These are phyloP conservation scores for Kluyveromyces wickerhamii DNA, from an alignment of 805 yeast genomes.

Conservation along the genomic window DNA sequence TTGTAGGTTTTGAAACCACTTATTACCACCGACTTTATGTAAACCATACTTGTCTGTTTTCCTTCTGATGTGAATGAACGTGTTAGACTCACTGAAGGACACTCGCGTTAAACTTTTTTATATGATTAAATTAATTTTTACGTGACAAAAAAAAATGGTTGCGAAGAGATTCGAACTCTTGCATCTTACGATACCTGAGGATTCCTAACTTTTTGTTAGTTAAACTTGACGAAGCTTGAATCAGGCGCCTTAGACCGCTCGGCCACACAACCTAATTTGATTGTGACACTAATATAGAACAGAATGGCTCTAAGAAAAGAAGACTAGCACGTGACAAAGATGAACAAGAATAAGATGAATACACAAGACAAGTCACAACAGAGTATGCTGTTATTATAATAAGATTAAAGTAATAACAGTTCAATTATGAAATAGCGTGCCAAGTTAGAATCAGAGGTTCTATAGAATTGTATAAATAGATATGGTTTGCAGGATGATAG, in stretches of 20 bases:
- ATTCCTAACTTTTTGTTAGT: slow-evolving; percentile 14
- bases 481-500: no score
- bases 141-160: slow-evolving; percentile 18
- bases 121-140: not conserved
- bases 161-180: slow-evolving; percentile 30
- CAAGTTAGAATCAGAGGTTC: no score
- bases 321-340: no score
- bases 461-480: no score
- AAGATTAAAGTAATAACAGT: no score
- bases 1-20: slow-evolving; percentile 94
- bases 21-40: slow-evolving; percentile 51
- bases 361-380: no score
- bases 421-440: no score
- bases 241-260: slow-evolving; percentile 32
- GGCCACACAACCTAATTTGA: slow-evolving; percentile 32
- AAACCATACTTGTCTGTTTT: slow-evolving; percentile 19
- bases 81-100: not conserved
- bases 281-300: no score
- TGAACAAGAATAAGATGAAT: no score
- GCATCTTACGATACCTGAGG: slow-evolving; percentile 31
- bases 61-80: not conserved
- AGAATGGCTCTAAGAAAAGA: no score
- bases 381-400: no score
- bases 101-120: not conserved
- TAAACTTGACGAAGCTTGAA: slow-evolving; percentile 22